phyloP scores from a whole-genome alignment of 257 asterid species.

The Verbena officinalis region DNA sequence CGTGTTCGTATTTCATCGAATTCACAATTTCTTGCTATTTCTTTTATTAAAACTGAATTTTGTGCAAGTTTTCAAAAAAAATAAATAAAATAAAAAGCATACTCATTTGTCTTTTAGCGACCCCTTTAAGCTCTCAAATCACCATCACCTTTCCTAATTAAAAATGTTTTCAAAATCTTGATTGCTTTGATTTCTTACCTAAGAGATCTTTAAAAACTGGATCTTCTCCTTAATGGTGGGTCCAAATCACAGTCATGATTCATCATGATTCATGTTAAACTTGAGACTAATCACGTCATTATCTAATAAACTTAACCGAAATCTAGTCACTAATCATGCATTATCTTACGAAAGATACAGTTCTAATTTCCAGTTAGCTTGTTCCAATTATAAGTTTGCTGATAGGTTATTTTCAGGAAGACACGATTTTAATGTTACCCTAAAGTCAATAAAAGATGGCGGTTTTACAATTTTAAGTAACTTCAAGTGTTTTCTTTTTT shows the following conservation, averaged over 20 bases:
- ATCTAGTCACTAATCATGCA: slow-evolving; percentile 36
- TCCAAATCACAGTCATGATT: slow-evolving; percentile 37
- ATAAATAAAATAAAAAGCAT: too few species aligned
- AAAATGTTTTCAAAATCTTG: slow-evolving; percentile 27
- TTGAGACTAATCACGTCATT: slow-evolving; percentile 42
- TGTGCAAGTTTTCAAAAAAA: too few species aligned
- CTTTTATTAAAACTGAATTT: too few species aligned
- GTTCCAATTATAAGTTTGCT: not conserved
- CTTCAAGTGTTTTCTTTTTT: not conserved
- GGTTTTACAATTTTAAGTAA: not conserved
- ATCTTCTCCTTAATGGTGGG: slow-evolving; percentile 29
- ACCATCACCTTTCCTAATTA: slow-evolving; percentile 27
- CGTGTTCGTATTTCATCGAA: too few species aligned
- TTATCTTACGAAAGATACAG: slow-evolving; percentile 9
- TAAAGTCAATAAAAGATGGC: slow-evolving; percentile 3
- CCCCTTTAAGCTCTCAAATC: slow-evolving; percentile 34
- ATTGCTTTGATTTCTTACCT: slow-evolving; percentile 41
- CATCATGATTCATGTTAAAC: slow-evolving; percentile 44
- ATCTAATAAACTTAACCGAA: slow-evolving; percentile 37
- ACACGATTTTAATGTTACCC: not conserved
- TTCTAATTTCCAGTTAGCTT: not conserved
- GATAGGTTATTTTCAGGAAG: slow-evolving; percentile 8
- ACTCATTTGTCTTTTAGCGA: not conserved
- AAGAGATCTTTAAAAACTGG: slow-evolving; percentile 36
- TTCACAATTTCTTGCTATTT: too few species aligned